Base-by-base conservation (phyloP, 257 asterid species). In the Solanum neorickii region DNA sequence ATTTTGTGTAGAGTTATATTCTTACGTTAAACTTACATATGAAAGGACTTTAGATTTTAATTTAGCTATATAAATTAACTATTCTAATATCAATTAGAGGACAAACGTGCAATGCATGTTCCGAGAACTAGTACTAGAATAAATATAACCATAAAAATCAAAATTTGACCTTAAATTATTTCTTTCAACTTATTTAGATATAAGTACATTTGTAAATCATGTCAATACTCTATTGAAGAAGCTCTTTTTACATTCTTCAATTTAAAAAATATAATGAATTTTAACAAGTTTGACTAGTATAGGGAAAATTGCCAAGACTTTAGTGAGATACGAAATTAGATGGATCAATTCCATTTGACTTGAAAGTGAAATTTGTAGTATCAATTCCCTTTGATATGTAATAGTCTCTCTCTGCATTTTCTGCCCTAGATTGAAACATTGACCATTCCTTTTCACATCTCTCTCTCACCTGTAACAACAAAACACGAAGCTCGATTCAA, bases 371-470 rank as follows among this genome's bases (percentile, higher is more conserved):
- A 77, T 89, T 88, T 1, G 92, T 7, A 82, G 91, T 89, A 89
- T 94, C 91, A 39, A 93, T 65, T 84, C 97, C 97, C 11, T 89
- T 90, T 46, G 93, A 91, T 86, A 86, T 85, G 92, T 88, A 89
- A 77, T 94, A 94, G 70, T 90, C 92, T 72, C 85, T 92, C 85
- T 95, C 98, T 4, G 99, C 98, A 65, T 83, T 90, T 59, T 87
- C 77, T 89, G 92, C 29, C 88, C 98, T 90, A 21, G 44, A 31
- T 86, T 86, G 92, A 89, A 96, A 95, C 93, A 96, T 92, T 20
- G 83, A 87, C 99, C 99, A 95, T 89, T 96, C 98, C 25, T 33
- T 88, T 88, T 62, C 85, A 77, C 99, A 96, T 90, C 99, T 92
- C 85, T 86, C 91, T 49, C 98, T 89, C 87, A 96, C 98, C 97